Conservation (phyloP, 1,284 basidiomycete species). For the Marasmius oreades region DNA sequence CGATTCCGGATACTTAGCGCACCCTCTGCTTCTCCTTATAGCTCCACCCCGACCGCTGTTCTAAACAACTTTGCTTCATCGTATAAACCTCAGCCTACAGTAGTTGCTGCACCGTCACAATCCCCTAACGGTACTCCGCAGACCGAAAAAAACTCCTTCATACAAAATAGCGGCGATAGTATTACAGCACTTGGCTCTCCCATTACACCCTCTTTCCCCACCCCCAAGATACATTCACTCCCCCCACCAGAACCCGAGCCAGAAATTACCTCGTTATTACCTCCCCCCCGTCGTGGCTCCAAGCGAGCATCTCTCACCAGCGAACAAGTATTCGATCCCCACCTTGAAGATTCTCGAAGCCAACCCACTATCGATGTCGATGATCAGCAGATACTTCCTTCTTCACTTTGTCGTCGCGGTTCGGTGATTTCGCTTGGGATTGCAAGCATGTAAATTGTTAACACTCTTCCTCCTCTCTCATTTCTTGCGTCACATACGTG, state of each 20-base stretch:
- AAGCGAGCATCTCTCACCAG: conserved; percentile 10
- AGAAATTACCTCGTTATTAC: conserved; percentile 53
- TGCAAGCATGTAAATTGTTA: conserved; percentile 33
- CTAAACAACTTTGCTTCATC: conserved; percentile 6
- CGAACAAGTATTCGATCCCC: neutral
- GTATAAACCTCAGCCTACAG: conserved; percentile 16
- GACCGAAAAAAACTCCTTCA: neutral
- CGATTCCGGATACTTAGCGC: conserved; percentile 63
- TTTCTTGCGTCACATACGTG: neutral
- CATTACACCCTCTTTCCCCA: conserved; percentile 31
- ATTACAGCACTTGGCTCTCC: conserved; percentile 53
- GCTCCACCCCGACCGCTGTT: conserved; percentile 14
- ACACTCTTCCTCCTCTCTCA: neutral
- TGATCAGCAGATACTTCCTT: conserved; percentile 1
- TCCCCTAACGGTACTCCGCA: conserved; percentile 9
- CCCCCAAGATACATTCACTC: conserved; percentile 26
- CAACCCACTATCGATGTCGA: neutral
- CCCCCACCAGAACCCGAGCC: conserved; percentile 33
- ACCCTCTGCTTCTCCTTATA: conserved; percentile 34
- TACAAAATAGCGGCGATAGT: conserved; percentile 22
- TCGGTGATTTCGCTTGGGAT: conserved; percentile 44
- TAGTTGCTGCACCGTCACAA: conserved; percentile 6
- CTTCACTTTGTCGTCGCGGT: conserved; percentile 40
- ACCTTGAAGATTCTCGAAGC: neutral
- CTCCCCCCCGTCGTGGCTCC: conserved; percentile 57